A percentile compares a stretch with the other conserved stretches of the same genome.
phyloP scores from a whole-genome alignment of 1,284 basidiomycete species.

The Pascua guehoae region DNA sequence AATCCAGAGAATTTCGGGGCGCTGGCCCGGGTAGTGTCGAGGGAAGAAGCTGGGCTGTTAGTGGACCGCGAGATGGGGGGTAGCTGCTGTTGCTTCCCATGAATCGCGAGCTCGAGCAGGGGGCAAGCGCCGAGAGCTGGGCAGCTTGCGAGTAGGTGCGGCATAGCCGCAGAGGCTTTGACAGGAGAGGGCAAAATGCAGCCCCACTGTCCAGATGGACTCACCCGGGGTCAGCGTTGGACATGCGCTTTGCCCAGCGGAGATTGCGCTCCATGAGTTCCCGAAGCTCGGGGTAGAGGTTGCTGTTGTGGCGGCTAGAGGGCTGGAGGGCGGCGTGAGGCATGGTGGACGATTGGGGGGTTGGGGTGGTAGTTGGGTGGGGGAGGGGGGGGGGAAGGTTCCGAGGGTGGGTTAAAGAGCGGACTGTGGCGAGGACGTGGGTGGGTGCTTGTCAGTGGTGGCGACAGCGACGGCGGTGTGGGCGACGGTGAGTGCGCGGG shows the following conservation, averaged over 20 bases:
- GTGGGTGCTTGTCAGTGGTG: no score
- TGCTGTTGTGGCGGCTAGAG: neutral
- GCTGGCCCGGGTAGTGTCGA: constrained; percentile 41
- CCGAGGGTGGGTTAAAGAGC: no score
- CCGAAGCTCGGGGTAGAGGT: neutral
- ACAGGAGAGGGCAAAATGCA: neutral
- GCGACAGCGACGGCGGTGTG: no score
- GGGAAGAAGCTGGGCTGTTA: constrained; percentile 37
- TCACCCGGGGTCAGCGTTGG: constrained; percentile 12
- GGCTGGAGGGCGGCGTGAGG: no score
- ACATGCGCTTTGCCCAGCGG: constrained; percentile 16
- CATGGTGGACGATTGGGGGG: no score
- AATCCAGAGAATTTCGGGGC: constrained; percentile 47
- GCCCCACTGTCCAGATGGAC: neutral
- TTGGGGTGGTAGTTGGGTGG: no score
- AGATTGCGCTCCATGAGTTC: constrained; percentile 22
- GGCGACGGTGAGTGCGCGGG: no score
- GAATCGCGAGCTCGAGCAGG: no score
- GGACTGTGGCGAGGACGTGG: no score
- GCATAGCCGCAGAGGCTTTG: neutral
- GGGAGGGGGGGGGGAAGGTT: no score
- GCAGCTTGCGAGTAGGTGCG: no score
- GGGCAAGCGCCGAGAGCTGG: no score
- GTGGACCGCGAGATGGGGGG: neutral
- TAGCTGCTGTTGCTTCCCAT: neutral